Conservation (phyloP, 257 asterid genomes). For the Solanum sitiens region DNA sequence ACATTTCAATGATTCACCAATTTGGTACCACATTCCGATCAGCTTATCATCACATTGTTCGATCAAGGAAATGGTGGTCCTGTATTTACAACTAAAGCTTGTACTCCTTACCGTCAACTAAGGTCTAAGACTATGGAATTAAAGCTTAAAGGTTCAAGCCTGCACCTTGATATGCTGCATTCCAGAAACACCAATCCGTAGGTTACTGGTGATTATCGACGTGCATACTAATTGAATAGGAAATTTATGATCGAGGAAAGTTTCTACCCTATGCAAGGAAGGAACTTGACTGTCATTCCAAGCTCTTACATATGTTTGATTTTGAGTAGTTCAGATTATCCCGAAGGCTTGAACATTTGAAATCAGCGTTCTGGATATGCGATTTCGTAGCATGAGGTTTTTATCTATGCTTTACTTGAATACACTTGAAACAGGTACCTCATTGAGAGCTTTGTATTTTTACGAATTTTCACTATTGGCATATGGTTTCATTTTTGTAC, state of each 20-base stretch:
- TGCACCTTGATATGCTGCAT: not conserved
- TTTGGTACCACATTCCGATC: not conserved
- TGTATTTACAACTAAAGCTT: not conserved
- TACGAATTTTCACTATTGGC: not conserved
- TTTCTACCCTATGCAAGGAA: not conserved
- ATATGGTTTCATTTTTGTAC: not conserved
- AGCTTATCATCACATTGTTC: not conserved
- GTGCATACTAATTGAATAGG: not conserved
- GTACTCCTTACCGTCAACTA: not conserved
- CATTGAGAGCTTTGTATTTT: not conserved
- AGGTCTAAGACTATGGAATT: not conserved
- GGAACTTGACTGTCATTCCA: not conserved
- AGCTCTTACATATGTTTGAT: not conserved
- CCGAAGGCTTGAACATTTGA: not conserved
- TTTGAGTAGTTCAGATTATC: not conserved
- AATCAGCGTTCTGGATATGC: not conserved
- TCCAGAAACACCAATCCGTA: not conserved
- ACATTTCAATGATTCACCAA: not conserved
- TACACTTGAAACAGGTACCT: not conserved
- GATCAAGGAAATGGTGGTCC: not conserved
- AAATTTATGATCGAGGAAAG: not conserved
- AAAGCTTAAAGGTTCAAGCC: not conserved
- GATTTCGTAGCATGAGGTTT: not conserved
- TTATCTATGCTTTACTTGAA: not conserved
- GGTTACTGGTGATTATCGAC: not conserved